Conservation (phyloP, 2,329 filamentous ascomycete species). For the Penicillium sp. region DNA sequence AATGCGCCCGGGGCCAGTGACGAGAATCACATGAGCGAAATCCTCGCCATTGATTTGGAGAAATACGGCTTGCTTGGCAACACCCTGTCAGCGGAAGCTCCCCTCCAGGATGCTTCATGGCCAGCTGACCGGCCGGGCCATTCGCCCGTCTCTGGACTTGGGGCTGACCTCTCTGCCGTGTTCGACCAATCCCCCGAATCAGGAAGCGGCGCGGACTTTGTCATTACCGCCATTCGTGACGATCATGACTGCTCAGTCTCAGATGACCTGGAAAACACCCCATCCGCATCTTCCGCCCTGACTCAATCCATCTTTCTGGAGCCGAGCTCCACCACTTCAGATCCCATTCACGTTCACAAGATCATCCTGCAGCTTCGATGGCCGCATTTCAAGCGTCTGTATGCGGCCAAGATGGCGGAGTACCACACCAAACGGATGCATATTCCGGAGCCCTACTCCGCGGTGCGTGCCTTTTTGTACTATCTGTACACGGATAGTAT, state of each 20-base stretch:
- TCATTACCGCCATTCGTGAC: conserved; percentile 84
- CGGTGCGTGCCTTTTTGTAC: conserved; percentile 91
- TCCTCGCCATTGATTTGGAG: conserved; percentile 89
- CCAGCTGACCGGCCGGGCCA: conserved; percentile 56
- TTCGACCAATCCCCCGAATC: conserved; percentile 85
- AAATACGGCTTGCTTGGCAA: conserved; percentile 90
- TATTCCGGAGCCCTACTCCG: conserved; percentile 92
- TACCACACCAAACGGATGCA: conserved; percentile 98
- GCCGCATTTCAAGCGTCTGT: conserved; percentile 93
- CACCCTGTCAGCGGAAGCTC: conserved; percentile 61
- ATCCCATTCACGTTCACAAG: conserved; percentile 90
- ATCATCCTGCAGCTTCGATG: conserved; percentile 93
- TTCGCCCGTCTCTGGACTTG: conserved; percentile 64
- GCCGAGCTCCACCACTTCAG: conserved; percentile 59
- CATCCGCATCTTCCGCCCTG: conserved; percentile 28
- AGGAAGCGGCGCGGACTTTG: conserved; percentile 86
- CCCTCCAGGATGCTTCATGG: conserved; percentile 49
- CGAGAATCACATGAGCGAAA: conserved; percentile 91
- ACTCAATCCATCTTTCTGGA: conserved; percentile 37
- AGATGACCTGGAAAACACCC: conserved; percentile 54
- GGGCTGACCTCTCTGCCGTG: conserved; percentile 78
- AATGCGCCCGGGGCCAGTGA: conserved; percentile 69
- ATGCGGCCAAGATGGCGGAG: conserved; percentile 92
- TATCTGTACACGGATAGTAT: conserved; percentile 98
- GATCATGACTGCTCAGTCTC: conserved; percentile 48